These are phyloP conservation scores for Tirmania nivea DNA, from an alignment of 495 filamentous ascomycete species.

Conservation along the genomic window DNA sequence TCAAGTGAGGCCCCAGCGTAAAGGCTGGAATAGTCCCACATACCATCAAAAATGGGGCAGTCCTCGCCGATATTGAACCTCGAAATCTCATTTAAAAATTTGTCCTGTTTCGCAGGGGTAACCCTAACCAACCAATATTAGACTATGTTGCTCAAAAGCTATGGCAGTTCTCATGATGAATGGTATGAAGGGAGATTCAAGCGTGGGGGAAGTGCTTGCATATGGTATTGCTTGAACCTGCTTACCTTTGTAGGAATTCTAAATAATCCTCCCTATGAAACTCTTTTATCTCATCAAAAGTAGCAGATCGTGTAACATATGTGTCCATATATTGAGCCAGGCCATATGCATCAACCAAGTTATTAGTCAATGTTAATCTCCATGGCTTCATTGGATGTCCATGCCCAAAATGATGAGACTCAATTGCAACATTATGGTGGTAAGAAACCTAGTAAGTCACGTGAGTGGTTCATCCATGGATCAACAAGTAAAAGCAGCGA, in stretches of 20 bases:
- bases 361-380: conserved; percentile 86
- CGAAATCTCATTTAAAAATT: conserved; percentile 65
- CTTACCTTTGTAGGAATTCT: conserved; percentile 48
- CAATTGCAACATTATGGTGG: conserved; percentile 87
- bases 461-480: neutral
- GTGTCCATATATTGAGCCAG: conserved; percentile 93
- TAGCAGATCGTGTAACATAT: conserved; percentile 60
- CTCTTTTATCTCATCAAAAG: conserved; percentile 62
- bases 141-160: no score
- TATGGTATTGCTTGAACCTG: conserved; percentile 27
- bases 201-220: no score
- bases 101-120: conserved; percentile 94
- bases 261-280: conserved; percentile 84
- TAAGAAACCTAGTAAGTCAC: conserved; percentile 45
- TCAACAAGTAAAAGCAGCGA: neutral
- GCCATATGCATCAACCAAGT: conserved; percentile 78
- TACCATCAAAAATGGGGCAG: conserved; percentile 90
- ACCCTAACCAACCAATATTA: conserved; percentile 26
- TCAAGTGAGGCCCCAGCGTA: conserved; percentile 96
- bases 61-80: conserved; percentile 98
- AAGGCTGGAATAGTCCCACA: conserved; percentile 96
- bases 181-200: no score
- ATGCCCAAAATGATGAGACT: conserved; percentile 86
- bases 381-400: conserved; percentile 98
- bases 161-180: no score